These are phyloP conservation scores for Globisporangium parvum DNA, from an alignment of 352 stramenopile genomes.

Conservation along the genomic window DNA sequence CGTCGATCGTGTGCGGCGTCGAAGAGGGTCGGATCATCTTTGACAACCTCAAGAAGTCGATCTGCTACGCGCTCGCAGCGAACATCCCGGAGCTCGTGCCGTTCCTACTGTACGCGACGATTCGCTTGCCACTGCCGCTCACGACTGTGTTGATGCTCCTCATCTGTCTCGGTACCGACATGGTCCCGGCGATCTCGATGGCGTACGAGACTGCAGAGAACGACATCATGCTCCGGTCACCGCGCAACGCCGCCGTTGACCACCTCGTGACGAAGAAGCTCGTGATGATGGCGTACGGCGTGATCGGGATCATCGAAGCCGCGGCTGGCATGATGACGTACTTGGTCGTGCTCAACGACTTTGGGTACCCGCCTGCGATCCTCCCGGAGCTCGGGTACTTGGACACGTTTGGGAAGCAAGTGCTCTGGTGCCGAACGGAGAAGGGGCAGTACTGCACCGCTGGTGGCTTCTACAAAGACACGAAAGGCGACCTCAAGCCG, in stretches of 20 bases:
- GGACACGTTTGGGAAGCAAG: slow-evolving; percentile 84
- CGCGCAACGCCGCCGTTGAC: slow-evolving; percentile 73
- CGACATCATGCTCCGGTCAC: slow-evolving; percentile 85
- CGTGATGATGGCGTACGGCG: slow-evolving; percentile 78
- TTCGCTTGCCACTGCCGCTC: slow-evolving; percentile 85
- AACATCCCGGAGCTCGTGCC: slow-evolving; percentile 89
- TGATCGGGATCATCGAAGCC: slow-evolving; percentile 87
- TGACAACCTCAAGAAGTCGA: slow-evolving; percentile 94
- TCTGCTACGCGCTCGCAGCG: slow-evolving; percentile 88
- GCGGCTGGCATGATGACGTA: slow-evolving; percentile 87
- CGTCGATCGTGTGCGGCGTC: slow-evolving; percentile 94
- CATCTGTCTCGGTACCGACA: slow-evolving; percentile 91
- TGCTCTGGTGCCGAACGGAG: slow-evolving; percentile 73
- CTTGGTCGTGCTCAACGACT: slow-evolving; percentile 87
- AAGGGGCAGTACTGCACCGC: slow-evolving; percentile 60
- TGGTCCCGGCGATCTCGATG: slow-evolving; percentile 92
- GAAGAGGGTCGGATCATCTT: slow-evolving; percentile 95
- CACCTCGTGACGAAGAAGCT: slow-evolving; percentile 88
- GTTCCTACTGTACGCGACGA: slow-evolving; percentile 82
- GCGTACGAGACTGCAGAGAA: slow-evolving; percentile 86
- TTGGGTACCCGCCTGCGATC: slow-evolving; percentile 75
- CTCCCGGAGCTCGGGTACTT: slow-evolving; percentile 76
- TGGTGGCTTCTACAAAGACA: slow-evolving; percentile 51
- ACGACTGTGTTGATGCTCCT: slow-evolving; percentile 89
- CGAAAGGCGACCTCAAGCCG: slow-evolving; percentile 18